Percentiles rank a stretch among this genome's conserved stretches.
phyloP scores from a whole-genome alignment of 148 eudicot genomes.

The Cornus kousa region DNA sequence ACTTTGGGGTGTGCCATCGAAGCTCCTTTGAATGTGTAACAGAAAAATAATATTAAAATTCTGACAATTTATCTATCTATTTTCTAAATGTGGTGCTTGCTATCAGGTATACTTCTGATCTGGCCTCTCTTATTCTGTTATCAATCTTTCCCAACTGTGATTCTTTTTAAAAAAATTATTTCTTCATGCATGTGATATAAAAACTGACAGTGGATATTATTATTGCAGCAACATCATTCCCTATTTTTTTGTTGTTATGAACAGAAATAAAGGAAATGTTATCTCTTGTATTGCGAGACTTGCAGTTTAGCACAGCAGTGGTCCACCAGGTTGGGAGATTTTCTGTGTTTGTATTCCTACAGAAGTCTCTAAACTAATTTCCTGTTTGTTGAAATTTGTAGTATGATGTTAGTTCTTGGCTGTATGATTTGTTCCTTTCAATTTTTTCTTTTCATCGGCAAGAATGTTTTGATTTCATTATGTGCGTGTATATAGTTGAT shows the following conservation, averaged over 20 bases:
- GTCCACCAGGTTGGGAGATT: constrained; percentile 73
- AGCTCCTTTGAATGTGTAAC: background rate
- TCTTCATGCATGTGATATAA: background rate
- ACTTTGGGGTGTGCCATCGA: background rate
- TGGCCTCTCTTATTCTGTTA: background rate
- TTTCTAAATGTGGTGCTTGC: background rate
- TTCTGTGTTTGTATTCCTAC: background rate
- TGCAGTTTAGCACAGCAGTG: constrained; percentile 78
- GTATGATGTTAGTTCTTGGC: too few relatives aligned
- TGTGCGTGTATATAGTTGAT: too few relatives aligned
- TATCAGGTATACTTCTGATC: background rate
- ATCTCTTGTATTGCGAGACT: constrained; percentile 69
- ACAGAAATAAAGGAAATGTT: constrained; percentile 89
- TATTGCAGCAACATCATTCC: constrained; percentile 1
- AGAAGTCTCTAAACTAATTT: background rate
- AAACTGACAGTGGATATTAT: background rate
- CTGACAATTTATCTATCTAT: background rate
- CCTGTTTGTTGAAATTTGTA: background rate
- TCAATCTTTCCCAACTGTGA: background rate
- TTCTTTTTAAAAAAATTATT: background rate
- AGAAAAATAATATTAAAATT: background rate
- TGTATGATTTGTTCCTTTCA: too few relatives aligned
- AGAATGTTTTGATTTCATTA: background rate
- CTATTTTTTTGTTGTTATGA: constrained; percentile 18
- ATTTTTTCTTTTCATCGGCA: too few relatives aligned